Evolutionary conservation across 2,329 filamentous ascomycete species (phyloP).

Genomic region (Amesomyces nigricolor): DNA sequence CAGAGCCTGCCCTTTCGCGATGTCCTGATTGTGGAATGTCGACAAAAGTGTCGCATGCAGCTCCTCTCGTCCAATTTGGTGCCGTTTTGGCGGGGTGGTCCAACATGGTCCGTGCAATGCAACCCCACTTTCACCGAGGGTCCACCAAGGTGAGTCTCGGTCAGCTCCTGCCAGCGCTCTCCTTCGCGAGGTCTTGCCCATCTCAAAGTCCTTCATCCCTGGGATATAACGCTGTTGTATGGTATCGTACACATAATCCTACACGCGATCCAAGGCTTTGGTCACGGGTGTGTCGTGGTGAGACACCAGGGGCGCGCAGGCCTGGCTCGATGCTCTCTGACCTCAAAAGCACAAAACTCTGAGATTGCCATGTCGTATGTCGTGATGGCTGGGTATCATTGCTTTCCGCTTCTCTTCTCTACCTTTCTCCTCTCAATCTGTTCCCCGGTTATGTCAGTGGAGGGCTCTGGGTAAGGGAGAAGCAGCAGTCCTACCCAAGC

Average conservation of each 20-base stretch:
- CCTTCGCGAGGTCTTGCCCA: too few relatives aligned
- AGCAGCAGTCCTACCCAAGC: conserved; percentile 65
- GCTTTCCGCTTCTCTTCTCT: conserved; percentile 3
- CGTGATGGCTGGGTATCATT: not conserved
- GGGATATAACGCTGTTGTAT: not conserved
- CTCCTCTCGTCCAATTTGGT: not conserved
- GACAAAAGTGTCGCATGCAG: not conserved
- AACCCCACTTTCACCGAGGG: conserved; percentile 12
- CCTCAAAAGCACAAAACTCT: not conserved
- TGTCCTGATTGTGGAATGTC: not conserved
- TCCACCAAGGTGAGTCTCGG: conserved; percentile 2
- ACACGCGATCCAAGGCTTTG: not conserved
- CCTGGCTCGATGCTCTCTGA: not conserved
- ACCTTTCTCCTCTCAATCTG: conserved; percentile 17
- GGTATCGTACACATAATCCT: not conserved
- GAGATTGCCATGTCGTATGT: not conserved
- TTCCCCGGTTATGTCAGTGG: not conserved
- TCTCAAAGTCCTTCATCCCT: too few relatives aligned
- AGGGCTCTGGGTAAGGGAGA: too few relatives aligned
- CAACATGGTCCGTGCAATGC: conserved; percentile 11
- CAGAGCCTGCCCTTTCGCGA: not conserved
- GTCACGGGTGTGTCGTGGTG: not conserved
- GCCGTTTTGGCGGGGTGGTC: conserved; percentile 12
- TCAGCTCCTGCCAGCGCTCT: too few relatives aligned
- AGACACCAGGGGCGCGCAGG: too few relatives aligned